Evolutionary conservation across 2,329 filamentous ascomycete genomes (phyloP).

Genomic region (Colletotrichum spaethianum): DNA sequence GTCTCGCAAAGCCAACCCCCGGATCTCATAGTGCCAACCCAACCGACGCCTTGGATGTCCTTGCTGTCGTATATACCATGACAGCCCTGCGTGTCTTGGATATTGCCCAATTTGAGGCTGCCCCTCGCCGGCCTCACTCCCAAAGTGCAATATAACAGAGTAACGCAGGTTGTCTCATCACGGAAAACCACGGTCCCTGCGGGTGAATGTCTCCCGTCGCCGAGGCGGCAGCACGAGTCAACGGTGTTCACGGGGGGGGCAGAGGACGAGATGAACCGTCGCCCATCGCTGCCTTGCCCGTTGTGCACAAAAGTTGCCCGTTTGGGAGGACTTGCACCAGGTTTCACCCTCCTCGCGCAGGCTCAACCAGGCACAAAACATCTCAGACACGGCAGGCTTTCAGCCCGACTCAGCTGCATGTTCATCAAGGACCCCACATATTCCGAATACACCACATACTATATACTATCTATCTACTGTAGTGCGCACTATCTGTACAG

Average conservation of each 20-base stretch:
- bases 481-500: too few species aligned
- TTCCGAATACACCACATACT: too few species aligned
- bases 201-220: background rate
- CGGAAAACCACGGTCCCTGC: background rate
- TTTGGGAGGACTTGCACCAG: background rate
- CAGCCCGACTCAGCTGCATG: background rate
- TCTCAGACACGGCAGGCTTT: background rate
- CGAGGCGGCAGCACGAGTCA: background rate
- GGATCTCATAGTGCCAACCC: background rate
- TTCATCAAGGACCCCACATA: background rate
- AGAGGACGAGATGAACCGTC: background rate
- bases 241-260: background rate
- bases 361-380: background rate
- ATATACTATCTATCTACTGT: too few species aligned
- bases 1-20: background rate
- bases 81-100: conserved; percentile 1
- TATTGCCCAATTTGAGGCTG: background rate
- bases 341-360: background rate
- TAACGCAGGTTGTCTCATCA: background rate
- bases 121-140: background rate
- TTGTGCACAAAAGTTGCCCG: background rate
- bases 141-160: background rate
- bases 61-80: background rate
- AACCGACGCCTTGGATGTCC: background rate
- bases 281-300: background rate